Conservation (phyloP, 345 rosid species). For the Jatropha curcas region DNA sequence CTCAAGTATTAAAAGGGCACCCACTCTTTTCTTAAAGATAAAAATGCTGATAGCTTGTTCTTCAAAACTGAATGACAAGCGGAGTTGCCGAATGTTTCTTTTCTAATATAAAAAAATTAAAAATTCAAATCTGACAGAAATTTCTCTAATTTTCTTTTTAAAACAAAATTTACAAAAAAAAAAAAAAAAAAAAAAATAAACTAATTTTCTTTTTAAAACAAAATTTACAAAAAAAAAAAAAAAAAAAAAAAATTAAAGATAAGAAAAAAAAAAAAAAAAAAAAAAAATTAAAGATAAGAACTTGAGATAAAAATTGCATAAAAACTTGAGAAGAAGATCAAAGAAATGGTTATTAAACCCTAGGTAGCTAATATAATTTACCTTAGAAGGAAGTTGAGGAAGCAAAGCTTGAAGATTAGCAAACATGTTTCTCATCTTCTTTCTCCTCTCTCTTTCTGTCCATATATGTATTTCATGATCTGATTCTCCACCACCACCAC, state of each 20-base stretch:
- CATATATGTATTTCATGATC: slow-evolving; percentile 64
- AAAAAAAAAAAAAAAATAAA: no score
- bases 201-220: no score
- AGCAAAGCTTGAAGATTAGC: slow-evolving; percentile 65
- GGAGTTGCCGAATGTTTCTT: no score
- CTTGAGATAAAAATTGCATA: no score
- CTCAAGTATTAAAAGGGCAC: not conserved
- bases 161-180: no score
- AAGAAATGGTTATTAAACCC: not conserved
- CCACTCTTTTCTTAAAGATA: not conserved
- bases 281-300: no score
- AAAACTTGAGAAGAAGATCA: not conserved
- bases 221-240: not conserved
- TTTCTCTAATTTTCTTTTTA: no score
- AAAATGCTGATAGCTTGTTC: not conserved
- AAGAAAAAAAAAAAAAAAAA: no score
- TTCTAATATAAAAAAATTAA: no score
- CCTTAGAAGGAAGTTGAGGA: slow-evolving; percentile 82
- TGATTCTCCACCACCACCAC: slow-evolving; percentile 27
- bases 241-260: not conserved
- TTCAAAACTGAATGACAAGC: no score
- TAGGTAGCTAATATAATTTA: no score
- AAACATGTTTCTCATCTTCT: slow-evolving; percentile 81
- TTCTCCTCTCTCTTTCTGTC: slow-evolving; percentile 83
- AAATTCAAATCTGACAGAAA: no score